Conservation (phyloP, 139 green algal genomes). For the Coelastrella sp. region DNA sequence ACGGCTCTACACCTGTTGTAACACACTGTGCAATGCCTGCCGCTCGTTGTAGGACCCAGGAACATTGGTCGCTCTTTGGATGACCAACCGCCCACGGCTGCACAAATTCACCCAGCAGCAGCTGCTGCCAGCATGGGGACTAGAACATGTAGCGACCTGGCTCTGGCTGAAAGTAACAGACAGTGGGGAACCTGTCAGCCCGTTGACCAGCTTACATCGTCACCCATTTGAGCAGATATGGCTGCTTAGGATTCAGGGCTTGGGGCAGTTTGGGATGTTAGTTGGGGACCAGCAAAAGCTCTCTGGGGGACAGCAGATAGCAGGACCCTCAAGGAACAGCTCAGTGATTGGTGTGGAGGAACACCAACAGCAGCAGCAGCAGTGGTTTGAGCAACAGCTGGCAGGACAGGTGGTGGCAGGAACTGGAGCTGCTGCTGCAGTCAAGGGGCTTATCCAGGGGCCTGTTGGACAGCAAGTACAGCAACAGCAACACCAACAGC, state of each 20-base stretch:
- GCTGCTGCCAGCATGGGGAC: slow-evolving; percentile 82
- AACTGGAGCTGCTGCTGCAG: background rate
- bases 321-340: background rate
- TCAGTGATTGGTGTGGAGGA: background rate
- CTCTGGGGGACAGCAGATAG: background rate
- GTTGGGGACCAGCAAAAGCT: background rate
- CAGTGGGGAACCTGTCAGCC: slow-evolving; percentile 54
- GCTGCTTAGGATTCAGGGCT: slow-evolving; percentile 52
- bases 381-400: too few relatives aligned
- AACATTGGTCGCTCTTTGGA: slow-evolving; percentile 81
- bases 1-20: background rate
- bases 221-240: slow-evolving; percentile 81
- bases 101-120: slow-evolving; percentile 75
- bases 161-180: slow-evolving; percentile 78
- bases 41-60: slow-evolving; percentile 55
- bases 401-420: background rate
- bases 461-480: background rate
- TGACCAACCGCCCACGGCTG: slow-evolving; percentile 86
- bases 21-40: background rate
- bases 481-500: background rate
- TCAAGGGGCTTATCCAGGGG: background rate
- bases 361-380: background rate
- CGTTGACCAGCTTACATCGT: slow-evolving; percentile 68
- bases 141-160: slow-evolving; percentile 78
- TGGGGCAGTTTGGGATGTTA: background rate